Evolutionary conservation across 2,329 filamentous ascomycete genomes (phyloP).

Genomic region (Penicillium italicum): DNA sequence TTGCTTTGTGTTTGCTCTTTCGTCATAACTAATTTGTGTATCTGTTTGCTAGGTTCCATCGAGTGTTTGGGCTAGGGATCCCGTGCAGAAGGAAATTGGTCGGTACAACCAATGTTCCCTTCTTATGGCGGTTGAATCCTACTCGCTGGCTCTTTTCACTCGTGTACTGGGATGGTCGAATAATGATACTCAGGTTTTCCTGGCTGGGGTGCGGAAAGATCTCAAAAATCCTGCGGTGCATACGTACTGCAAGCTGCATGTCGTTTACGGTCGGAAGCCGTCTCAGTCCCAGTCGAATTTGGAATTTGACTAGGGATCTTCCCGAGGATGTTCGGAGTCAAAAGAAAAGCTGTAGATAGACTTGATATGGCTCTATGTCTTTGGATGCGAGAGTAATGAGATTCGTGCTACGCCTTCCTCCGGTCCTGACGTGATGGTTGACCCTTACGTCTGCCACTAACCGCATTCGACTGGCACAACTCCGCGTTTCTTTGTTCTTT

Average conservation of each 20-base stretch:
- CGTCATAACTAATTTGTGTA: neutral
- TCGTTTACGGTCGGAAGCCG: conserved; percentile 32
- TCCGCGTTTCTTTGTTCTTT: neutral
- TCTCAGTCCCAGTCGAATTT: conserved; percentile 27
- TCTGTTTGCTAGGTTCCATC: conserved; percentile 41
- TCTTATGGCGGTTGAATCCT: conserved; percentile 31
- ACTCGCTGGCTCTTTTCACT: conserved; percentile 31
- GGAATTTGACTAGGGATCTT: conserved; percentile 26
- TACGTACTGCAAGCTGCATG: conserved; percentile 34
- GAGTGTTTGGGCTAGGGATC: conserved; percentile 49
- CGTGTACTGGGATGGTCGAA: conserved; percentile 37
- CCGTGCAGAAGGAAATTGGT: conserved; percentile 44
- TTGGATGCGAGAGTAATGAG: neutral
- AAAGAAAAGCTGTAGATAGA: neutral
- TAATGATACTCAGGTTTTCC: conserved; percentile 38
- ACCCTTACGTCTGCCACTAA: neutral
- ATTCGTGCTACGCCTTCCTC: neutral
- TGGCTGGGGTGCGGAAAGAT: conserved; percentile 39
- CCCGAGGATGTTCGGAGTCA: conserved; percentile 5
- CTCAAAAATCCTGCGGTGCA: conserved; percentile 37
- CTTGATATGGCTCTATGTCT: neutral
- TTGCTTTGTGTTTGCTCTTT: neutral
- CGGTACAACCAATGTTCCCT: conserved; percentile 31
- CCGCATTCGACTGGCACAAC: neutral
- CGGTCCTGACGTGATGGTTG: neutral